phyloP scores from a whole-genome alignment of 2,329 filamentous ascomycete species.

The Penicillium digitatum region DNA sequence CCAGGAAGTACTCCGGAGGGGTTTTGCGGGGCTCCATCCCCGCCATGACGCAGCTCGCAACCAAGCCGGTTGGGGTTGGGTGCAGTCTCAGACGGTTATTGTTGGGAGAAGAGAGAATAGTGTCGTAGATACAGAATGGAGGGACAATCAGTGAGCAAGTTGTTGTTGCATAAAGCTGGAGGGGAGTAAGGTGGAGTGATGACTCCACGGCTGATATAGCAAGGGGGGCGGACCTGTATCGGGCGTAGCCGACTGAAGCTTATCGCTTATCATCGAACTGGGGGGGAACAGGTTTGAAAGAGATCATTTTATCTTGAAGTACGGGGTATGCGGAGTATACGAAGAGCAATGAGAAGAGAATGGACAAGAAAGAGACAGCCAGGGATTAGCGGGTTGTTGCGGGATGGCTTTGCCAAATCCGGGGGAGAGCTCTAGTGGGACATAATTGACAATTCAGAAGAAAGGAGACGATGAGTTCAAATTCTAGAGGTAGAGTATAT shows the following conservation, averaged over 20 bases:
- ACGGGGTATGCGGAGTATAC: neutral
- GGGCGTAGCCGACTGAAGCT: constrained; percentile 15
- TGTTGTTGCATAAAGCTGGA: neutral
- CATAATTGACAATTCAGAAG: neutral
- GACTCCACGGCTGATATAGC: constrained; percentile 1
- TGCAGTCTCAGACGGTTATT: neutral
- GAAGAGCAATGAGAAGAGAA: neutral
- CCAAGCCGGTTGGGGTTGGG: neutral
- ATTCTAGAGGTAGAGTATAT: neutral
- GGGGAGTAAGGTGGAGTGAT: constrained; percentile 11
- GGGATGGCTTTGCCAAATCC: constrained; percentile 13
- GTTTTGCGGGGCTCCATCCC: constrained; percentile 60
- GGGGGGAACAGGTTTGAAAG: neutral
- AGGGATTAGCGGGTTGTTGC: neutral
- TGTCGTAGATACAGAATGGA: neutral
- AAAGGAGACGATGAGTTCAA: neutral
- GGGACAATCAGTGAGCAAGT: neutral
- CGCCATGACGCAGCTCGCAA: constrained; percentile 21
- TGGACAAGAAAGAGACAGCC: neutral
- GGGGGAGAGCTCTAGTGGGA: constrained; percentile 6
- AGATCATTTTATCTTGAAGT: neutral
- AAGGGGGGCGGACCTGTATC: constrained; percentile 24
- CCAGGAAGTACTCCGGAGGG: constrained; percentile 85
- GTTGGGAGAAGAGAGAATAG: neutral
- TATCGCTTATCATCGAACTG: constrained; percentile 24